A percentile compares a stretch with the other conserved stretches of the same genome.
Conservation (phyloP, 441 rosid genomes). For the Rhodomyrtus psidioides region DNA sequence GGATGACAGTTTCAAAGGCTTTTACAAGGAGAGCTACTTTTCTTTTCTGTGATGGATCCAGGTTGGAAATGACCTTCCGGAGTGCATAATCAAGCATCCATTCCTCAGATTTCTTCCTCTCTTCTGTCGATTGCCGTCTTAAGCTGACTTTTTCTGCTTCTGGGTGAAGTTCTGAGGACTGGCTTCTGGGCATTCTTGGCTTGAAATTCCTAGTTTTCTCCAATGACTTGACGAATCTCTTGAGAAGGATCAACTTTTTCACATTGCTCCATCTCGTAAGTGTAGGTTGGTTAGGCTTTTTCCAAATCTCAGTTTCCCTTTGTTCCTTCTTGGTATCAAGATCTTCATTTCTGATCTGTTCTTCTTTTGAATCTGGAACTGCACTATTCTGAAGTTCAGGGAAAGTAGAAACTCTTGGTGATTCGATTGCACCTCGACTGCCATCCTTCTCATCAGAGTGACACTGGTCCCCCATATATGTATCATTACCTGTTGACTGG, state of each 20-base stretch:
- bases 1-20: conserved; percentile 73
- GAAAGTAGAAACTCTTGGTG: not conserved
- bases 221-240: conserved; percentile 74
- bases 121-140: conserved; percentile 45
- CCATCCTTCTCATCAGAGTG: not conserved
- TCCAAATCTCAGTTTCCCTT: conserved; percentile 16
- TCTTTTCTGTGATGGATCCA: conserved; percentile 78
- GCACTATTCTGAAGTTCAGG: not conserved
- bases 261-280: conserved; percentile 73
- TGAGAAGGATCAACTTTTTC: conserved; percentile 61
- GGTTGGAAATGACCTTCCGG: conserved; percentile 58
- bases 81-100: conserved; percentile 99
- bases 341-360: not conserved
- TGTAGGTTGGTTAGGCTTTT: conserved; percentile 25
- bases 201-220: conserved; percentile 51
- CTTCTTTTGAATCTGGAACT: not conserved
- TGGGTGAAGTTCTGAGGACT: conserved; percentile 18
- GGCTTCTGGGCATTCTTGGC: conserved; percentile 26
- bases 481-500: not conserved
- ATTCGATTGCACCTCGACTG: not conserved
- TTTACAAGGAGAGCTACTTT: conserved; percentile 79
- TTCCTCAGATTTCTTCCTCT: conserved; percentile 58
- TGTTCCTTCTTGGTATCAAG: conserved; percentile 17
- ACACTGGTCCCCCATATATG: not conserved
- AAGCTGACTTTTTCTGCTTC: conserved; percentile 45